Percentiles rank a stretch among this genome's conserved stretches.
Conservation (phyloP, 2,329 filamentous ascomycete species). For the Botrytis aclada region DNA sequence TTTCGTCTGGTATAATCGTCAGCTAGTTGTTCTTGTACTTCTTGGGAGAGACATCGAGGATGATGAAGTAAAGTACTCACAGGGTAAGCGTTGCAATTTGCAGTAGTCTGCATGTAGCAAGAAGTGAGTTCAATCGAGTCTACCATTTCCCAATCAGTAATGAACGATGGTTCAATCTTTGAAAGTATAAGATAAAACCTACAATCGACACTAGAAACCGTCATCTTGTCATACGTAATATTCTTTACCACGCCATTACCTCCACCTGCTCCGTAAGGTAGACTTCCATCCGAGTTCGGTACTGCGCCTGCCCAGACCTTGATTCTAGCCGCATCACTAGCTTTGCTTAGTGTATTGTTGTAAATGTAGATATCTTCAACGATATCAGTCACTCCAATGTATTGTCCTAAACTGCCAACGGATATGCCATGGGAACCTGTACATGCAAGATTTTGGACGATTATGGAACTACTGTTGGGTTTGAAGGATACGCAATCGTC, state of each 20-base stretch:
- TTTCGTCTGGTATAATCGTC: slow-evolving; percentile 26
- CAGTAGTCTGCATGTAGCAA: slow-evolving; percentile 57
- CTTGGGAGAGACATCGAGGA: slow-evolving; percentile 21
- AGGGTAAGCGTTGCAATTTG: slow-evolving; percentile 56
- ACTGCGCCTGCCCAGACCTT: slow-evolving; percentile 54
- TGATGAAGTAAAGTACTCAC: slow-evolving; percentile 36
- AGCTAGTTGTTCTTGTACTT: slow-evolving; percentile 46
- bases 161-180: too few relatives aligned
- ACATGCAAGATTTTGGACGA: slow-evolving; percentile 48
- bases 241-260: slow-evolving; percentile 59
- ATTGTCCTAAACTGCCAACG: slow-evolving; percentile 57
- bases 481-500: slow-evolving; percentile 55
- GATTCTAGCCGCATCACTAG: slow-evolving; percentile 59
- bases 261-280: slow-evolving; percentile 53
- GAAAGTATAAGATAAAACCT: neutral
- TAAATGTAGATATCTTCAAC: slow-evolving; percentile 48
- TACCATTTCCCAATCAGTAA: neutral
- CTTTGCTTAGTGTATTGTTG: slow-evolving; percentile 45
- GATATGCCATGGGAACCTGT: slow-evolving; percentile 51
- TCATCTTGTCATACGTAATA: slow-evolving; percentile 58
- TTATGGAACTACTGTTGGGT: slow-evolving; percentile 54
- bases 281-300: slow-evolving; percentile 44
- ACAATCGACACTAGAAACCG: slow-evolving; percentile 54
- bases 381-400: slow-evolving; percentile 46
- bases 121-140: slow-evolving; percentile 43